phyloP scores from a whole-genome alignment of 441 rosid genomes.

The Adansonia madagascariensis region DNA sequence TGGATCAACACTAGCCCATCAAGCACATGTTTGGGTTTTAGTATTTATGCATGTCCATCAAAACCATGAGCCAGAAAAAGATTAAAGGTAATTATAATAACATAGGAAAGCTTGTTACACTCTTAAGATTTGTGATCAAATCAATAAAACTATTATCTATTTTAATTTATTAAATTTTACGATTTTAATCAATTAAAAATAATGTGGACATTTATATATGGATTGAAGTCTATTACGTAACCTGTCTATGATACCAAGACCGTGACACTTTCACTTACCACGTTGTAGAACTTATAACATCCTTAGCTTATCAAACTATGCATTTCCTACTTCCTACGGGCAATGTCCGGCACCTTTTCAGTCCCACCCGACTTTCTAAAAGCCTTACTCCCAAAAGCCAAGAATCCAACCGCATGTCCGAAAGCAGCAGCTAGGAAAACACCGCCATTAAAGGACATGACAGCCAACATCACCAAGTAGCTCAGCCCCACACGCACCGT shows the following conservation, averaged over 20 bases:
- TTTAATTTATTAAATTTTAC: too few relatives aligned
- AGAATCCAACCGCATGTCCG: slow-evolving; percentile 35
- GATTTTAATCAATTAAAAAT: too few relatives aligned
- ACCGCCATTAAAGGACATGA: slow-evolving; percentile 64
- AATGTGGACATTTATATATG: too few relatives aligned
- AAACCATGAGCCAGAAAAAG: too few relatives aligned
- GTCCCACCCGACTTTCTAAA: slow-evolving; percentile 30
- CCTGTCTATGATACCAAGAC: neutral
- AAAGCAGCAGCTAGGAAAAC: slow-evolving; percentile 41
- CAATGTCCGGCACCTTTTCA: slow-evolving; percentile 33
- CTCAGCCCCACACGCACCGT: slow-evolving; percentile 43
- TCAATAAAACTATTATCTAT: too few relatives aligned
- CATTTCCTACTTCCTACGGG: slow-evolving; percentile 18
- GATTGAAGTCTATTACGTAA: too few relatives aligned
- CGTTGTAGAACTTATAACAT: neutral
- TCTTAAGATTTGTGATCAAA: too few relatives aligned
- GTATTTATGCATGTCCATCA: too few relatives aligned
- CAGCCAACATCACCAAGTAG: slow-evolving; percentile 62
- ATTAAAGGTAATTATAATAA: too few relatives aligned
- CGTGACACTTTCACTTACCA: neutral
- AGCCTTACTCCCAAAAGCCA: slow-evolving; percentile 45
- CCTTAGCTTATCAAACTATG: neutral
- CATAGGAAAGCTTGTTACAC: too few relatives aligned
- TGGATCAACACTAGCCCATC: too few relatives aligned
- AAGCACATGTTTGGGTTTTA: too few relatives aligned